Conservation (phyloP, 2,329 filamentous ascomycete genomes). For the Penicillium brasilianum region DNA sequence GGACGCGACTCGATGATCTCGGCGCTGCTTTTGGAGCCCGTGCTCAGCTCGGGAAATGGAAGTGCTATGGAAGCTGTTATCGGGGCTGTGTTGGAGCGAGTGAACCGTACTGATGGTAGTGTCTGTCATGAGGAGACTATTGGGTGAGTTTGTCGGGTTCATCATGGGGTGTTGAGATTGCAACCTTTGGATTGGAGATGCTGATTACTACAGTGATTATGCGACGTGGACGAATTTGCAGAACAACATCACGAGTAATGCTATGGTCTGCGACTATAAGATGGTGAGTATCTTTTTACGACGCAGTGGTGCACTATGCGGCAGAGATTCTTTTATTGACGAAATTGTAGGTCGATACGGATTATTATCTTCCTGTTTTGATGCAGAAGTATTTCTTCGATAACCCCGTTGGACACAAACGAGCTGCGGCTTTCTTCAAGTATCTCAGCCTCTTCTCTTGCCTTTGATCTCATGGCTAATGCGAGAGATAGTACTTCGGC, state of each 20-base stretch:
- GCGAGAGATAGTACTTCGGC: conserved; percentile 47
- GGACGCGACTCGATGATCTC: conserved; percentile 69
- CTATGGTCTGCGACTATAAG: conserved; percentile 62
- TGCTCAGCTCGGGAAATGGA: conserved; percentile 61
- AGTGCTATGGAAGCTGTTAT: conserved; percentile 67
- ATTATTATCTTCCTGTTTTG: conserved; percentile 64
- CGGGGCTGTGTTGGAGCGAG: conserved; percentile 63
- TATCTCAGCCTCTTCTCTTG: conserved; percentile 9
- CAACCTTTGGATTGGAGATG: background rate
- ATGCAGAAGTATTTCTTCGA: conserved; percentile 64
- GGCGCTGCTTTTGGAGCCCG: conserved; percentile 61
- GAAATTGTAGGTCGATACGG: conserved; percentile 59
- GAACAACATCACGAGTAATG: conserved; percentile 58
- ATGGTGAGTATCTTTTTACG: conserved; percentile 49
- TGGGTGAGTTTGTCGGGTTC: conserved; percentile 42
- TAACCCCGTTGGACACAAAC: conserved; percentile 47
- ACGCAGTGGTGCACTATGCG: background rate
- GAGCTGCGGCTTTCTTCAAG: conserved; percentile 46
- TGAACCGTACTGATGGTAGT: conserved; percentile 64
- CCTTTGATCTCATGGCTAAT: conserved; percentile 1
- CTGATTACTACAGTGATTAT: conserved; percentile 56
- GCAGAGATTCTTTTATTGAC: background rate
- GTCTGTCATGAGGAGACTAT: conserved; percentile 70
- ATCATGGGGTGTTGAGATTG: background rate
- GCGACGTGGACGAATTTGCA: conserved; percentile 64